These are phyloP conservation scores for Entoloma clypeatum DNA, from an alignment of 1,284 basidiomycete species.

Conservation along the genomic window DNA sequence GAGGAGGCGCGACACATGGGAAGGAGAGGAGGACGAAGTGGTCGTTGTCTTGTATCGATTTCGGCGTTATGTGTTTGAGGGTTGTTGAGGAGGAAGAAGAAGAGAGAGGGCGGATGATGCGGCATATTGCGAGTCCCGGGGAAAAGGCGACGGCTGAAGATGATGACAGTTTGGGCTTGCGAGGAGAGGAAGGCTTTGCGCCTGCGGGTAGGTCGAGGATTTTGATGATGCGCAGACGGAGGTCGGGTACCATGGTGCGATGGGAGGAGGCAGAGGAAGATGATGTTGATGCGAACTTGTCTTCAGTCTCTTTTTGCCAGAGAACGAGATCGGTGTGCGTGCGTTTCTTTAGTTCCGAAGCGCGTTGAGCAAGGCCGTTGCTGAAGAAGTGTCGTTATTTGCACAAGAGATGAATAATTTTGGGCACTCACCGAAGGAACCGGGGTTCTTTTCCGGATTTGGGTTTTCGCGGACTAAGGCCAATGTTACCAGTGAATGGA, in stretches of 20 bases:
- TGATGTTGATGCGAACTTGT: slow-evolving; percentile 9
- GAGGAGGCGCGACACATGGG: slow-evolving; percentile 18
- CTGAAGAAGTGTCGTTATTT: slow-evolving; percentile 21
- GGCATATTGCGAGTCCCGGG: slow-evolving; percentile 25
- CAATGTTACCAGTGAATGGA: slow-evolving; percentile 28
- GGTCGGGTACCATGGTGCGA: slow-evolving; percentile 21
- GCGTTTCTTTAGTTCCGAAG: slow-evolving; percentile 29
- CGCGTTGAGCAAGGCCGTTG: slow-evolving; percentile 41
- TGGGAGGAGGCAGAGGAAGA: slow-evolving; percentile 11
- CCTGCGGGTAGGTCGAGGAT: slow-evolving; percentile 22
- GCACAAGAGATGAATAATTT: neutral
- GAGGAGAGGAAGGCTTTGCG: slow-evolving; percentile 14
- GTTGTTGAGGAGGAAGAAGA: slow-evolving; percentile 4
- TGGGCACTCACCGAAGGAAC: slow-evolving; percentile 17
- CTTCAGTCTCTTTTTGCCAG: slow-evolving; percentile 39
- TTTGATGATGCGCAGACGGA: slow-evolving; percentile 25
- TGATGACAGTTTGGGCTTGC: slow-evolving; percentile 8
- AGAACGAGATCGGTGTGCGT: slow-evolving; percentile 35
- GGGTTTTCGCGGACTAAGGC: slow-evolving; percentile 39
- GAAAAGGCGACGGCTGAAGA: slow-evolving; percentile 10
- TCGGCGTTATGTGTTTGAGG: neutral
- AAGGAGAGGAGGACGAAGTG: slow-evolving; percentile 25
- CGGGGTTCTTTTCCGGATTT: slow-evolving; percentile 26
- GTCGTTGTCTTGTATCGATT: slow-evolving; percentile 7
- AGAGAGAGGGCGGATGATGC: too few relatives aligned